Percentiles rank a stretch among this genome's conserved stretches.
phyloP scores from a whole-genome alignment of 2,329 filamentous ascomycete species.

The Rhynchosporium graminicola region DNA sequence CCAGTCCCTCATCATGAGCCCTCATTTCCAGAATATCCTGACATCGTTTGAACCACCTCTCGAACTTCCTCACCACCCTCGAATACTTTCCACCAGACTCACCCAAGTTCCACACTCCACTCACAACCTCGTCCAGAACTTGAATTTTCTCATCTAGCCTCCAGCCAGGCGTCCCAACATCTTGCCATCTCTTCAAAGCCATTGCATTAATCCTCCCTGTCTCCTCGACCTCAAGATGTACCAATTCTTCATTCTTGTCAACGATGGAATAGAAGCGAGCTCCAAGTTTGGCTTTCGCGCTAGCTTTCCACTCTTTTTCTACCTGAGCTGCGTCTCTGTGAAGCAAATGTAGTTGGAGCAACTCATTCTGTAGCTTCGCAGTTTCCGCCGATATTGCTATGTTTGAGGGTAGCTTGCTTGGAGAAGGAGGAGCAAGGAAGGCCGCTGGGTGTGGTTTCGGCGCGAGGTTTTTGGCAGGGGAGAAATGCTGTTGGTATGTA shows the following conservation, averaged over 20 bases:
- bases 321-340: conserved; percentile 55
- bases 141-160: conserved; percentile 58
- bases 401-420: conserved; percentile 62
- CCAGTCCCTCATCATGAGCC: conserved; percentile 37
- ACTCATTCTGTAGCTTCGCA: conserved; percentile 60
- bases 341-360: conserved; percentile 65
- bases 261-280: conserved; percentile 45
- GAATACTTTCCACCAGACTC: conserved; percentile 58
- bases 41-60: conserved; percentile 56
- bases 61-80: conserved; percentile 57
- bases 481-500: conserved; percentile 67
- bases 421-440: conserved; percentile 60
- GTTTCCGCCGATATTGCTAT: conserved; percentile 60
- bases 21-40: conserved; percentile 51
- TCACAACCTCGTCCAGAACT: conserved; percentile 56
- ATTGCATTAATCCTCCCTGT: conserved; percentile 52
- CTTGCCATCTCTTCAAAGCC: conserved; percentile 54
- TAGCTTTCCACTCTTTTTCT: conserved; percentile 54
- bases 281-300: conserved; percentile 53
- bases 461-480: conserved; percentile 59
- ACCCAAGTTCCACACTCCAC: conserved; percentile 58
- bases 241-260: conserved; percentile 46
- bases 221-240: conserved; percentile 47
- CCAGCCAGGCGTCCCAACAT: conserved; percentile 37
- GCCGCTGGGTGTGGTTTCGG: conserved; percentile 63